phyloP scores from a whole-genome alignment of 257 asterid species.

The Misopates orontium region DNA sequence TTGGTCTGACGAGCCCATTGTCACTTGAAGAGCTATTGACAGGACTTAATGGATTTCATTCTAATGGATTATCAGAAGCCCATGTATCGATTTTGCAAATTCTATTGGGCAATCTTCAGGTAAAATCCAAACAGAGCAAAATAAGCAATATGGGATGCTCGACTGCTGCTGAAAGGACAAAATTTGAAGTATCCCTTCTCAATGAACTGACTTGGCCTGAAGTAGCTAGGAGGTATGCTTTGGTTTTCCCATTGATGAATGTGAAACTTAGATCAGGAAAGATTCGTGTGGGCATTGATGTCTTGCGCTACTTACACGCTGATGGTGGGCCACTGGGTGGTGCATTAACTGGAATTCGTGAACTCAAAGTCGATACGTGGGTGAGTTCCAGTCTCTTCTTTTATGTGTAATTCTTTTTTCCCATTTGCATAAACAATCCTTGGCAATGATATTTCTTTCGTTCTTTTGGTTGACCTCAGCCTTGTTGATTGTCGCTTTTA shows the following conservation, averaged over 20 bases:
- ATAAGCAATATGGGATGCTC: neutral
- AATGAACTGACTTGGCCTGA: conserved; percentile 25
- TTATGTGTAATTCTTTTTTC: neutral
- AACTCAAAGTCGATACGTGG: conserved; percentile 19
- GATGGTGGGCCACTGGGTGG: conserved; percentile 19
- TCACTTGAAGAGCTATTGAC: conserved; percentile 16
- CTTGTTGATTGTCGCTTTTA: neutral
- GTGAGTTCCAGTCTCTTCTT: conserved; percentile 15
- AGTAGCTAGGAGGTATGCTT: conserved; percentile 23
- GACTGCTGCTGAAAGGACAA: neutral
- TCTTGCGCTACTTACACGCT: neutral
- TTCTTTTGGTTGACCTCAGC: neutral
- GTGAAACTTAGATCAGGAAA: neutral
- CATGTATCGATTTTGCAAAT: conserved; percentile 12
- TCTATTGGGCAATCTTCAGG: neutral
- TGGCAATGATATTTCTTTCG: neutral
- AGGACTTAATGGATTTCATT: conserved; percentile 8
- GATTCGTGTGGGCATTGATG: neutral
- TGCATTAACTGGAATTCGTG: conserved; percentile 12
- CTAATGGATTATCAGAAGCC: neutral
- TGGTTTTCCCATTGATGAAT: neutral
- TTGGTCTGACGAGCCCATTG: conserved; percentile 1
- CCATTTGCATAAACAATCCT: neutral
- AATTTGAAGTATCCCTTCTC: neutral
- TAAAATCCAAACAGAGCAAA: neutral